Percentiles rank a stretch among this genome's conserved stretches.
Conservation (phyloP, 139 green algal genomes). For the Micromonas commoda region DNA sequence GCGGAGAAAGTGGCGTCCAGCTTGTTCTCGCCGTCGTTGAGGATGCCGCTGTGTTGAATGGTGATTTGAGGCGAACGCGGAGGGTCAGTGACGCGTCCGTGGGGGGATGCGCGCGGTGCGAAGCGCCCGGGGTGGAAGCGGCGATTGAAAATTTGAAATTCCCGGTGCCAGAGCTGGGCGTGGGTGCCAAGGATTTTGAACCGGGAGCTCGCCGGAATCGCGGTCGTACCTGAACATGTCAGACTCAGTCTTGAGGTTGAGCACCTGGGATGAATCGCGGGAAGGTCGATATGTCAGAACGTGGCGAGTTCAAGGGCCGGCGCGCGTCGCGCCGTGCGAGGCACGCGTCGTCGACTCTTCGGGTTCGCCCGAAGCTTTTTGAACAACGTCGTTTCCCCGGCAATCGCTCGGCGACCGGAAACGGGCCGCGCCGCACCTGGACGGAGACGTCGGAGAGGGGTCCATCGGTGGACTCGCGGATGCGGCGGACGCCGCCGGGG, state of each 20-base stretch:
- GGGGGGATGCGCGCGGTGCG: no score
- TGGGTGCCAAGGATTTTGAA: neutral
- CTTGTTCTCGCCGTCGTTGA: slow-evolving; percentile 20
- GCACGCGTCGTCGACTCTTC: neutral
- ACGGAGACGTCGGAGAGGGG: neutral
- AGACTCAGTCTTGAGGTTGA: slow-evolving; percentile 1
- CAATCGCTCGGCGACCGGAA: neutral
- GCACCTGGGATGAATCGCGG: neutral
- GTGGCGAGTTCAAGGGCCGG: neutral
- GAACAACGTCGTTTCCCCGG: neutral
- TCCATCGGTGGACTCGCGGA: neutral
- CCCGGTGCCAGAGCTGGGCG: neutral
- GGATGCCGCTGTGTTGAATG: slow-evolving; percentile 1
- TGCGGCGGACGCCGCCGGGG: neutral
- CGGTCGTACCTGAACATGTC: neutral
- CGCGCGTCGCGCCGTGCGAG: neutral
- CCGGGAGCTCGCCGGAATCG: no score
- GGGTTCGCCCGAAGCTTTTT: neutral
- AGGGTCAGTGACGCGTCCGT: no score
- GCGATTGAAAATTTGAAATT: neutral
- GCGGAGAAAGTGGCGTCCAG: neutral
- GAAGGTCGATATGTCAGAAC: neutral
- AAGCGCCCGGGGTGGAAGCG: no score
- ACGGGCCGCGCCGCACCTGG: neutral
- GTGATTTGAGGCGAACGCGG: neutral